Evolutionary conservation across 2,329 filamentous ascomycete genomes (phyloP), one percentile per base, ranked within the genome.

Genomic region (Bisporella sp.): DNA sequence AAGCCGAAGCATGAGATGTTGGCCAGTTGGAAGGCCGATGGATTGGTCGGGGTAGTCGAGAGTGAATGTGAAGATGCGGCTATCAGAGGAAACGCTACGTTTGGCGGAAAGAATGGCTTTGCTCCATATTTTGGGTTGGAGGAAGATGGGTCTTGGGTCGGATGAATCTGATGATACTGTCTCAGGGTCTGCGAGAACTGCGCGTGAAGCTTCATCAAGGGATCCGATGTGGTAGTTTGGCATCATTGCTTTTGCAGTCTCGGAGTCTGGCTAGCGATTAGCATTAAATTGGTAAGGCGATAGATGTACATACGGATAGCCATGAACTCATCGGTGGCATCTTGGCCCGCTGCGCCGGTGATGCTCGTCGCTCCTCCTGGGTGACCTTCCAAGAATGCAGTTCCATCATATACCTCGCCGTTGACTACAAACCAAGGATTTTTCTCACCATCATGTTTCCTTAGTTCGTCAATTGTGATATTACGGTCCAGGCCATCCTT

Each of bases 161-260:
- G 70, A 68, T 2, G 64, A 61, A 31, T 69, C 68, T n/a, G 67
- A 66, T 1, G 55, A 50, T 9, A 66, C 64, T 50, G 72, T 65
- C 1, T 68, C 68, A 11, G 29, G 31, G 30, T 70, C 65, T 49
- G 71, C 68, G 11, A 93, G 74, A 0, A 73, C 64, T 39, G 73
- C 71, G 5, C 74, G 72, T 1, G 83, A 79, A 21, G 72, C 72
- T 56, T 81, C 71, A 58, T 87, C 80, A 9, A 96, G 76, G 0
- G 81, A 82, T 46, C 91, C 91, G 57, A 96, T 82, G 66, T 96
- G 90, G 63, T 95, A 95, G 42, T 77, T 69, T 8, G 79, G 77
- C 85, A 96, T 90, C 89, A 95, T 95, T 13, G 76, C 78, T 70
- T 95, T 96, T 33, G 91, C 91, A 12, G 87, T 95, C 70, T 96